Evolutionary conservation across 108 stramenopile genomes (phyloP), one percentile per base, ranked within the genome.

Genomic region (Cyclostephanos invisitatus): DNA sequence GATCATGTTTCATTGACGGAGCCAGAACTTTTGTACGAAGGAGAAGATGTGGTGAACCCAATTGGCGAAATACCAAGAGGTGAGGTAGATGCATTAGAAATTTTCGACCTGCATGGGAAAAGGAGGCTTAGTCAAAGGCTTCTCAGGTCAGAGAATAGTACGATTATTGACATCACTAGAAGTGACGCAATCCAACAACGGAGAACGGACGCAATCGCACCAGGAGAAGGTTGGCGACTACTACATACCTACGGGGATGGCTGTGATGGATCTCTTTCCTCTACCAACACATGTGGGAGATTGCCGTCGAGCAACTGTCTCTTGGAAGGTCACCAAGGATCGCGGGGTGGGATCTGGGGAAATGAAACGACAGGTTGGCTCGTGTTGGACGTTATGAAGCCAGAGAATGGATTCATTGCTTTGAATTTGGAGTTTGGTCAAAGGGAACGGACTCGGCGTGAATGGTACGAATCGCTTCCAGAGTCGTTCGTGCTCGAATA

Each of bases 321-420:
- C 9, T 48, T 91, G 64, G 79, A 81, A 59, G 93, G 88, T 29
- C 87, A 89, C 64, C 87, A 88, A 58, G 93, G 89, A 71, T 57
- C 65, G 47, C 75, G 85, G 51, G 93, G 91, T 28, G 83, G 63
- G 11, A 67, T 94, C 3, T 70, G 86, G 59, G 93, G 91, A 1
- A 83, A 86, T 50, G 85, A 87, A 53, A 77, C 66, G 32, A 81
- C 85, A 1, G 93, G 91, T 3, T 94, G 93, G 93, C 53, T 94
- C 12, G 85, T 90, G 4, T 64, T 94, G 75, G 73, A 67, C 2
- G 57, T 89, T 42, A 38, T 72, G 14, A 70, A 70, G 24, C 42
- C 90, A 10, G 86, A 83, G 68, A 85, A 86, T 72, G 93, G 93
- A 9, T 78, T 90, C 32, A 86, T 91, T 28, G 75, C 89, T 18